Base-by-base conservation (phyloP, 2,329 filamentous ascomycete genomes). In the Cadophora gregata region DNA sequence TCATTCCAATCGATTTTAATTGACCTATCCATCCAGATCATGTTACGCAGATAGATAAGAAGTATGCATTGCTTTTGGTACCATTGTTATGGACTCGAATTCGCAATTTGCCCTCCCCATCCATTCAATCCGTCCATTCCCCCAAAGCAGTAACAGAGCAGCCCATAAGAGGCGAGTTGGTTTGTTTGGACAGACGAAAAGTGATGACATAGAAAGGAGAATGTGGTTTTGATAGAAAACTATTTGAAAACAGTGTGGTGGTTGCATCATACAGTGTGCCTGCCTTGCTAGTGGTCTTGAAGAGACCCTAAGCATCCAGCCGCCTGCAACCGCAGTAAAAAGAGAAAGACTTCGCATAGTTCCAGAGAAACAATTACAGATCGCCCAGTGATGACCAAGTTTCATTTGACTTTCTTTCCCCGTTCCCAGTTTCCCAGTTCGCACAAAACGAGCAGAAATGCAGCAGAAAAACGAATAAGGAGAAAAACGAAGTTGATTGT, bases 161-260 rank as follows among this genome's bases (percentile, higher is more conserved):
- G 36, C 36, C 36, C 36, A 14, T 9, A 42, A 42, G 36, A 14
- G 36, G 36, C 12, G 6, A 42, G 16, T 42, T 42, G 7, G 36
- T 50, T 50, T 50, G 47, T 50, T 50, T 50, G 47, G 47, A 27
- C 47, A 50, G 21, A 50, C 47, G 27, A 21, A 21, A 4, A 6
- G 36, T 42, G 36, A 27, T 42, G 36, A 27, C 24, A 50, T 24
- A 50, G 7, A 50, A 50, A 27, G 8, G 24, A 27, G 10, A 50
- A 27, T 24, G 25, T 27, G 47, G 47, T 24, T 50, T 50, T 50
- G 47, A 50, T 36, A 19, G 25, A 47, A 62, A 62, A 55, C 60
- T 62, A 65, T 5, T 61, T 61, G 63, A 65, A 61, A 65, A 65
- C 63, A 65, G 63, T 42, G 45, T 59, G 53, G 27, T 58, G n/a